A percentile compares a stretch with the other conserved stretches of the same genome.
Conservation (phyloP, 1,284 basidiomycete species). For the Ustilago xerochloae region DNA sequence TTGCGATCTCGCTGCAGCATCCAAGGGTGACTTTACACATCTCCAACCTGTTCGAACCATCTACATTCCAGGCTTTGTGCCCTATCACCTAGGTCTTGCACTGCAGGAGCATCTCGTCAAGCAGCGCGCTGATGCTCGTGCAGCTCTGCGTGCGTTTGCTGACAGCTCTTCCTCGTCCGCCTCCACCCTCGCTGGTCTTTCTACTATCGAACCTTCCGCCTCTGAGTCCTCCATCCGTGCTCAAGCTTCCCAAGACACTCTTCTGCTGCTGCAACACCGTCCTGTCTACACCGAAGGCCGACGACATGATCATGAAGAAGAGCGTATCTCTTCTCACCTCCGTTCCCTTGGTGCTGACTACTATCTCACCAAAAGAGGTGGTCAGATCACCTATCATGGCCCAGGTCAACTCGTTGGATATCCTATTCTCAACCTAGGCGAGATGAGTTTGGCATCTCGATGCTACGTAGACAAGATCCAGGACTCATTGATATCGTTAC, state of each 20-base stretch:
- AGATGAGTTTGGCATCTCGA: conserved; percentile 72
- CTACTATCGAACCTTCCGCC: conserved; percentile 73
- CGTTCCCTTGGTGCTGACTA: conserved; percentile 86
- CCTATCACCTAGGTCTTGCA: conserved; percentile 58
- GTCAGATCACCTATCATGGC: conserved; percentile 95
- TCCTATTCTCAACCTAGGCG: conserved; percentile 84
- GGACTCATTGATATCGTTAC: conserved; percentile 74
- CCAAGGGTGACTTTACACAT: conserved; percentile 16
- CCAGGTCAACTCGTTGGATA: conserved; percentile 98
- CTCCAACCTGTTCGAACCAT: conserved; percentile 38
- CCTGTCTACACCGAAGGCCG: conserved; percentile 95
- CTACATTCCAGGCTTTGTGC: conserved; percentile 62
- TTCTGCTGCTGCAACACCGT: conserved; percentile 77
- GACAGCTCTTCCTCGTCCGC: conserved; percentile 82
- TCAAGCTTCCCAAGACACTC: conserved; percentile 70
- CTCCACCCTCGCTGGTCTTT: conserved; percentile 65
- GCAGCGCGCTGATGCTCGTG: conserved; percentile 50
- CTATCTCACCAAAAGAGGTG: conserved; percentile 83
- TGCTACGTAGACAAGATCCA: conserved; percentile 81
- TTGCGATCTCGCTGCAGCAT: conserved; percentile 21
- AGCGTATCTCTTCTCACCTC: conserved; percentile 76
- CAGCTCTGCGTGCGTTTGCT: conserved; percentile 76
- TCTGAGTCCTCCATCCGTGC: conserved; percentile 66
- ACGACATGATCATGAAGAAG: conserved; percentile 73
- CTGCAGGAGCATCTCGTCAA: conserved; percentile 63